Percentiles rank a stretch among this genome's conserved stretches.
Conservation (phyloP, 106 monocot species). For the Dactylorhiza incarnata region DNA sequence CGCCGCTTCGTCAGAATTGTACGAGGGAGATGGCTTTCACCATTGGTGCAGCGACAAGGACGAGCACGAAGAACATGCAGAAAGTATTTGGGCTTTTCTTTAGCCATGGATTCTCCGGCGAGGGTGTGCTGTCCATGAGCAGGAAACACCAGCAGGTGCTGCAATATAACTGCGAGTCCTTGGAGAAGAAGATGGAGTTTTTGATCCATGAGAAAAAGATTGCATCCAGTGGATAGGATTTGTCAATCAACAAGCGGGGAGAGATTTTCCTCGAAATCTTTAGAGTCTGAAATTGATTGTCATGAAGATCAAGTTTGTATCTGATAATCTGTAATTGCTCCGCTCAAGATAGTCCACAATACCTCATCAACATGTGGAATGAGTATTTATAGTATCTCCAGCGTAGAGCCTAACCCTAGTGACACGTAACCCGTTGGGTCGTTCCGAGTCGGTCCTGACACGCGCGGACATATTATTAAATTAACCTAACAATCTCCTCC, state of each 20-base stretch:
- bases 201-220: slow-evolving; percentile 51
- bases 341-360: too few species aligned
- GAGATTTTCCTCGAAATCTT: slow-evolving; percentile 28
- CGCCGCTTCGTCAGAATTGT: slow-evolving; percentile 10
- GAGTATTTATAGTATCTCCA: too few species aligned
- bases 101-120: slow-evolving; percentile 36
- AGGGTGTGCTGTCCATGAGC: slow-evolving; percentile 58
- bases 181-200: slow-evolving; percentile 76
- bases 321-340: background rate
- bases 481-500: too few species aligned
- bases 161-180: slow-evolving; percentile 48
- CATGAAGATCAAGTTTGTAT: background rate
- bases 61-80: slow-evolving; percentile 72
- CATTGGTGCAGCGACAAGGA: slow-evolving; percentile 39
- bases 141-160: slow-evolving; percentile 74
- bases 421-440: too few species aligned
- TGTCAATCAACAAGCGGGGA: slow-evolving; percentile 62
- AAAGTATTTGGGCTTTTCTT: slow-evolving; percentile 43
- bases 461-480: too few species aligned
- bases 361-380: too few species aligned
- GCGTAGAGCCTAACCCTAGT: too few species aligned
- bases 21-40: slow-evolving; percentile 50
- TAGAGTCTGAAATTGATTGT: background rate
- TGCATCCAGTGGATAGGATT: slow-evolving; percentile 34
- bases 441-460: too few species aligned